Base-by-base conservation (phyloP, 768 basidiomycete genomes). In the Glaciozyma antarctica region DNA sequence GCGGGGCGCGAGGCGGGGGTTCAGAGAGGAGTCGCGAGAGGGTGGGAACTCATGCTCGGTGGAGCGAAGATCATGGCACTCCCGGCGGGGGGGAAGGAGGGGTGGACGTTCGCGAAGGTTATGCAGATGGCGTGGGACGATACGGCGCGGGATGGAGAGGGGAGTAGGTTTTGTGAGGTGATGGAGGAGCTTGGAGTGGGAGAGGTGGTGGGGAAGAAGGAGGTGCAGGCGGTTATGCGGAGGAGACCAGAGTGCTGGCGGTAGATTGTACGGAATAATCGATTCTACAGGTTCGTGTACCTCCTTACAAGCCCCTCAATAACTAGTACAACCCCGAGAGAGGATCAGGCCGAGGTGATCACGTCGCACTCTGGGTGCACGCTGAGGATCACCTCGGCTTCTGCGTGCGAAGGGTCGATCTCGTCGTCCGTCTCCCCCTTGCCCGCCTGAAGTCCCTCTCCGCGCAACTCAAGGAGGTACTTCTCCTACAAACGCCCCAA, bases 41-140 rank as follows among this genome's bases (percentile, higher is more conserved):
- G 90, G 5, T 94, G 93, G 91, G 78, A 81, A 58, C 81, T 81
- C 62, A 78, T 93, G 45, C 74, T 87, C 22, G 85, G 86, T 62
- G 86, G 87, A 2, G 86, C 83, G 22, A 81, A 83, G 55, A 72
- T 97, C 30, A 77, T 90, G 28, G 83, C 81, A 3, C 76, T 85
- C 26, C 84, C 87, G 51, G 82, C 24, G 22, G n/a, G 30, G 13
- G 49, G 30, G 4, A 24, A 24, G 1, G 58, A 38, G 45, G 16
- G 15, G 19, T 24, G 44, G 60, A 62, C 58, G 12, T 86, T 85
- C 80, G 75, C 78, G 7, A 76, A 73, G 52, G 76, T 85, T 19
- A 75, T 80, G 48, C 74, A 79, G 41, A 75, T 77, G 16, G 83
- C 82, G 17, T 84, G 85, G 70, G 82, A 82, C 54, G 80, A 82